phyloP scores from a whole-genome alignment of 208 protist species.

The Herpetomonas tarakana region DNA sequence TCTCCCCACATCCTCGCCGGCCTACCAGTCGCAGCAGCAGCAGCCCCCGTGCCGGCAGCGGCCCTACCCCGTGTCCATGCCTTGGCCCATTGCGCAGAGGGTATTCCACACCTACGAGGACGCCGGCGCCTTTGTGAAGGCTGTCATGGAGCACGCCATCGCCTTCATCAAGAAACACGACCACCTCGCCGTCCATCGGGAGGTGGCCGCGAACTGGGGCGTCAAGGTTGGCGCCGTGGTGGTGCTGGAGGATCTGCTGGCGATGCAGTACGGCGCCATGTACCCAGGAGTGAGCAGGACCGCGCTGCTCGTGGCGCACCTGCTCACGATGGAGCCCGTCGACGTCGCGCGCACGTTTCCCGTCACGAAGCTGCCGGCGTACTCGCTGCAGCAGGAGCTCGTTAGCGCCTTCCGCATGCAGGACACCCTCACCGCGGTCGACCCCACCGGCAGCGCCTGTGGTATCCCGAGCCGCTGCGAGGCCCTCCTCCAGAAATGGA shows the following conservation, averaged over 20 bases:
- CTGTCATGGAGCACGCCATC: constrained; percentile 65
- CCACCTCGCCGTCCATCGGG: constrained; percentile 50
- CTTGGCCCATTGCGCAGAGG: constrained; percentile 42
- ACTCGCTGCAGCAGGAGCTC: constrained; percentile 69
- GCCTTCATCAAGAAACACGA: constrained; percentile 40
- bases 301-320: constrained; percentile 62
- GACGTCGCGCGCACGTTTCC: constrained; percentile 75
- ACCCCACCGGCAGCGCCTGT: neutral
- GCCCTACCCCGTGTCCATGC: constrained; percentile 41
- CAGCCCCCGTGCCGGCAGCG: constrained; percentile 20
- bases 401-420: constrained; percentile 68
- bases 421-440: constrained; percentile 7
- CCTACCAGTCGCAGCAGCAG: no score
- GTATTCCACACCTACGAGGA: constrained; percentile 65
- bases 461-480: constrained; percentile 13
- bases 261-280: constrained; percentile 34
- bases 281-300: constrained; percentile 60
- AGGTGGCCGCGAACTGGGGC: constrained; percentile 79
- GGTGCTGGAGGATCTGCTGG: constrained; percentile 67
- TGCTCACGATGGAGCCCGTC: constrained; percentile 75
- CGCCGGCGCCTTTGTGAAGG: constrained; percentile 58
- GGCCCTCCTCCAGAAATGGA: constrained; percentile 22
- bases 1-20: neutral
- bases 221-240: constrained; percentile 76
- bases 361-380: constrained; percentile 30